phyloP scores from a whole-genome alignment of 345 rosid genomes.

The Anastatica hierochuntica region DNA sequence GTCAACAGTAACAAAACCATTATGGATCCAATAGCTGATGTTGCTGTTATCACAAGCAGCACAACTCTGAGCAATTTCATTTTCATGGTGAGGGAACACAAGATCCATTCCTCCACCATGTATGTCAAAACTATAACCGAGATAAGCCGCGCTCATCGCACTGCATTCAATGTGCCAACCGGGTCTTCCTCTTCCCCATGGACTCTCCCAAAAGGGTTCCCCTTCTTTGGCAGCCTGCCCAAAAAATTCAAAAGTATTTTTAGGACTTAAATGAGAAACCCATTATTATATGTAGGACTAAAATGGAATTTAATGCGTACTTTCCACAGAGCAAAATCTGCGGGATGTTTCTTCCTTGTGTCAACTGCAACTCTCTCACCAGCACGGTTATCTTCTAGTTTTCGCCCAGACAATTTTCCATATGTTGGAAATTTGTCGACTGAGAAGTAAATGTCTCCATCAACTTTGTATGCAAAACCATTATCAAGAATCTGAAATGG shows the following conservation, averaged over 20 bases:
- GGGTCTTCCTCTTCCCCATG: slow-evolving; percentile 97
- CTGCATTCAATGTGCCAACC: slow-evolving; percentile 99
- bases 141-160: slow-evolving; percentile 90
- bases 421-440: slow-evolving; percentile 66
- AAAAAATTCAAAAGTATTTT: not conserved
- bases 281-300: not conserved
- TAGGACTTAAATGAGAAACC: not conserved
- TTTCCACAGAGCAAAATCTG: slow-evolving; percentile 97
- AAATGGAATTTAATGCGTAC: slow-evolving; percentile 32
- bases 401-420: slow-evolving; percentile 78
- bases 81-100: slow-evolving; percentile 98
- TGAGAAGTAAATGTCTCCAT: slow-evolving; percentile 72
- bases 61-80: slow-evolving; percentile 97
- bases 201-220: slow-evolving; percentile 94
- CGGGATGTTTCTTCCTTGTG: slow-evolving; percentile 81
- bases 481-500: slow-evolving; percentile 69
- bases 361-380: slow-evolving; percentile 94
- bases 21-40: slow-evolving; percentile 85
- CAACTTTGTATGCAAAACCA: slow-evolving; percentile 72
- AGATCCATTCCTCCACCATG: slow-evolving; percentile 99
- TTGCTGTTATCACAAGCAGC: slow-evolving; percentile 73
- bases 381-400: slow-evolving; percentile 83
- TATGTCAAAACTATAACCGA: slow-evolving; percentile 76
- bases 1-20: slow-evolving; percentile 90
- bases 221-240: slow-evolving; percentile 74